A percentile compares a stretch with the other conserved stretches of the same genome.
phyloP scores from a whole-genome alignment of 75 land plant species.

The Chamaecyparis obtusa region DNA sequence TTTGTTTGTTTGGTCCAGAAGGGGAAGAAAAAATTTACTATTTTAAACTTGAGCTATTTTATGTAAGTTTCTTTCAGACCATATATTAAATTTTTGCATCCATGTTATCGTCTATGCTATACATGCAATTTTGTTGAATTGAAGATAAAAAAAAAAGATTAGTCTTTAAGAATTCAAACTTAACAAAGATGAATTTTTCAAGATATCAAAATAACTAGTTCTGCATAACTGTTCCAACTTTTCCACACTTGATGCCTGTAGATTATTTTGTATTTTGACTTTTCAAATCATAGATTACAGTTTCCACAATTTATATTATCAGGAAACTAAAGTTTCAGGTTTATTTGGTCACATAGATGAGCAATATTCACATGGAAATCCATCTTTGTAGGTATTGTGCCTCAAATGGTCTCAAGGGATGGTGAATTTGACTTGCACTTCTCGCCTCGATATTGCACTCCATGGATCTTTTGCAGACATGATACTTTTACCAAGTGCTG shows the following conservation, averaged over 20 bases:
- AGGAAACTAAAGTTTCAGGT: neutral
- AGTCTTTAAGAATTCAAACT: neutral
- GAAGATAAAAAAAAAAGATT: neutral
- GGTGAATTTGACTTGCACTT: constrained; percentile 38
- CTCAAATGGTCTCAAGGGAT: constrained; percentile 55
- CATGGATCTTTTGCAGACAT: constrained; percentile 94
- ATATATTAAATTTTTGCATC: neutral
- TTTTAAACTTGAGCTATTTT: neutral
- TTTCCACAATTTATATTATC: neutral
- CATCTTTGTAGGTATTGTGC: constrained; percentile 43
- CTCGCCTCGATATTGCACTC: constrained; percentile 59
- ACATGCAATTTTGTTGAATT: neutral
- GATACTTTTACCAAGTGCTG: constrained; percentile 47
- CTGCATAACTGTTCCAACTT: neutral
- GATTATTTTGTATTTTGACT: neutral
- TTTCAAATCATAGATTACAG: neutral
- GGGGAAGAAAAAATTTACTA: neutral
- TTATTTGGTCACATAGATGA: neutral
- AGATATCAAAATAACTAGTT: neutral
- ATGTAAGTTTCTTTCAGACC: neutral
- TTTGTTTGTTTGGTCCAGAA: too few species aligned
- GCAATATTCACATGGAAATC: neutral
- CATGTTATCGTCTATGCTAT: neutral
- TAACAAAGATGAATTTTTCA: neutral
- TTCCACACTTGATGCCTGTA: neutral